phyloP scores from a whole-genome alignment of 78 protist species.

The Dictyostelium capitatum region DNA sequence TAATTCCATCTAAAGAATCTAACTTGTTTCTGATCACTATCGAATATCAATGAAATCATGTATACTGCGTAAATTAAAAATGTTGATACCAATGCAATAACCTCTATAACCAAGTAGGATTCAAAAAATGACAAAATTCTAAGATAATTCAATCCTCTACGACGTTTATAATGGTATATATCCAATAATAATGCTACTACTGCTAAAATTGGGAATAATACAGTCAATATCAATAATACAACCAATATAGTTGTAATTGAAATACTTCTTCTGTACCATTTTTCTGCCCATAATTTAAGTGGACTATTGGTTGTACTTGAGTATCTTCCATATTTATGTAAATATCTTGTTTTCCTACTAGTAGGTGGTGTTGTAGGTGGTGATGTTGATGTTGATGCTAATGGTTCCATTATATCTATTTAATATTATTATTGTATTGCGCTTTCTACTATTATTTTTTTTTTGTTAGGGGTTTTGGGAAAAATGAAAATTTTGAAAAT shows the following conservation, averaged over 20 bases:
- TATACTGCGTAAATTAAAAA: conserved; percentile 26
- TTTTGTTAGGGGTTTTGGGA: background rate
- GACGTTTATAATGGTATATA: background rate
- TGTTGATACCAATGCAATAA: conserved; percentile 41
- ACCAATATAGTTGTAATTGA: conserved; percentile 40
- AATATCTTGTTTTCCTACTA: conserved; percentile 23
- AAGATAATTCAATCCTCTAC: conserved; percentile 58
- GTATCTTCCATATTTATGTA: conserved; percentile 69
- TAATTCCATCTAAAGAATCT: conserved; percentile 52
- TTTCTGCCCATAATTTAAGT: conserved; percentile 55
- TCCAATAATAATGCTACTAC: conserved; percentile 52
- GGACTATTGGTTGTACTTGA: conserved; percentile 32
- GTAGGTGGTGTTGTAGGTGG: background rate
- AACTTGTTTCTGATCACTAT: background rate
- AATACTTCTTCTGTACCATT: conserved; percentile 65
- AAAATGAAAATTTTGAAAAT: background rate
- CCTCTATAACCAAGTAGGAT: conserved; percentile 41
- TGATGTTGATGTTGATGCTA: background rate
- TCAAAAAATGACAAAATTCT: conserved; percentile 63
- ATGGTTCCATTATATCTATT: conserved; percentile 7
- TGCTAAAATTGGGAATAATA: conserved; percentile 58
- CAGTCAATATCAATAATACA: conserved; percentile 26
- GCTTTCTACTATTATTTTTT: no score
- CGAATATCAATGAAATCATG: conserved; percentile 39
- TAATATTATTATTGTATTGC: background rate